Percentiles rank a stretch among this genome's conserved stretches.
Conservation (phyloP, 768 basidiomycete species). For the Suillus spraguei region DNA sequence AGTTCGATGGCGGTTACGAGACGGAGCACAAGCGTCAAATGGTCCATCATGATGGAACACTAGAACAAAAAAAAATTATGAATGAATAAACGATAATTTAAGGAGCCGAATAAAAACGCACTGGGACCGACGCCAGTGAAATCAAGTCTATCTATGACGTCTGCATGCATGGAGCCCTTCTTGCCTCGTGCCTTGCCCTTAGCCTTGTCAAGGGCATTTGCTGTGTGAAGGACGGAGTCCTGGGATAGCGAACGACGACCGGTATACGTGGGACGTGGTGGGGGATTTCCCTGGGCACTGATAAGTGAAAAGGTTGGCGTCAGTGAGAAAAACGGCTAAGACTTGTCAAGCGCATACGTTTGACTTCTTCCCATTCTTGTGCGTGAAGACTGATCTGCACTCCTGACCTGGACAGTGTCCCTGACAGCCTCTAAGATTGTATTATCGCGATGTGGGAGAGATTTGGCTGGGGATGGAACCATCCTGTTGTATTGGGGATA, state of each 20-base stretch:
- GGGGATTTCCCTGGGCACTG: conserved; percentile 23
- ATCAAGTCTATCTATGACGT: conserved; percentile 89
- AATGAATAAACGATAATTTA: conserved; percentile 13
- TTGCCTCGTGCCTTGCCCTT: conserved; percentile 53
- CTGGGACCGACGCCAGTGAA: conserved; percentile 84
- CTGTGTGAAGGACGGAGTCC: conserved; percentile 45
- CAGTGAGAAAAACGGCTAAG: conserved; percentile 31
- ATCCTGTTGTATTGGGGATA: conserved; percentile 27
- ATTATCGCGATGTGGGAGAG: conserved; percentile 37
- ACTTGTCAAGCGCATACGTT: conserved; percentile 40
- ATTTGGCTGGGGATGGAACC: conserved; percentile 31
- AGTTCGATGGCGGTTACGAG: conserved; percentile 78
- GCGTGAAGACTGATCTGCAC: conserved; percentile 44
- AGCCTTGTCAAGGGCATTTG: conserved; percentile 44
- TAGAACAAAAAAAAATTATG: conserved; percentile 31
- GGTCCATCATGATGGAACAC: conserved; percentile 94
- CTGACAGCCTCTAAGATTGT: conserved; percentile 62
- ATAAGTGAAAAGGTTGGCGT: conserved; percentile 23
- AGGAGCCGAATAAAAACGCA: conserved; percentile 41
- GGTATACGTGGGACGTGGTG: conserved; percentile 25
- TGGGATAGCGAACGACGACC: conserved; percentile 53
- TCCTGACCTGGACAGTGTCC: conserved; percentile 64
- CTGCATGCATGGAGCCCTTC: conserved; percentile 83
- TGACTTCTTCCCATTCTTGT: conserved; percentile 58
- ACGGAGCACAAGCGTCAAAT: conserved; percentile 90